phyloP scores from a whole-genome alignment of 1,139 yeast species.

The Suhomyces kunorum region DNA sequence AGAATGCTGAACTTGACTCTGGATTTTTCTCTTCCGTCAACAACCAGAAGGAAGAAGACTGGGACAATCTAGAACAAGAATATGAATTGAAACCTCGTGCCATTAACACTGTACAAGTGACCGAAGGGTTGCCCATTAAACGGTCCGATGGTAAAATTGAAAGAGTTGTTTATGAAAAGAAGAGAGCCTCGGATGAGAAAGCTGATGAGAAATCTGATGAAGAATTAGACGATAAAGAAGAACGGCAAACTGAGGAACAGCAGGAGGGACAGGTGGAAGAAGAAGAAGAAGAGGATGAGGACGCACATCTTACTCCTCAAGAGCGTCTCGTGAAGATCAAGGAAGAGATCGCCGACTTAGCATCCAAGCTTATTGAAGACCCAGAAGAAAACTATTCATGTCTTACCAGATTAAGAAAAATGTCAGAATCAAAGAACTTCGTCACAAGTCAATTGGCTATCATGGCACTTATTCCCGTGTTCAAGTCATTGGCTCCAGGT shows the following conservation, averaged over 20 bases:
- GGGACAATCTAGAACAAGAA: constrained; percentile 70
- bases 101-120: constrained; percentile 40
- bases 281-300: constrained; percentile 43
- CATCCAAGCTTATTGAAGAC: constrained; percentile 77
- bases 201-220: constrained; percentile 19
- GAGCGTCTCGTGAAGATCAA: constrained; percentile 63
- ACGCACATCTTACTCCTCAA: constrained; percentile 54
- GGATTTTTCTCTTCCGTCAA: constrained; percentile 44
- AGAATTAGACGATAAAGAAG: constrained; percentile 10
- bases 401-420: constrained; percentile 68
- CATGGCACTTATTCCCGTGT: constrained; percentile 79
- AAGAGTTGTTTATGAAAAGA: constrained; percentile 51
- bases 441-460: constrained; percentile 74
- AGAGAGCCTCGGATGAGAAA: constrained; percentile 24
- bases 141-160: constrained; percentile 68
- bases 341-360: constrained; percentile 82
- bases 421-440: constrained; percentile 67
- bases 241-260: constrained; percentile 24
- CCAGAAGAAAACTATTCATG: constrained; percentile 82
- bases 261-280: constrained; percentile 22
- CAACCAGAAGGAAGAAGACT: constrained; percentile 22
- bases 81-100: constrained; percentile 64
- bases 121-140: constrained; percentile 83
- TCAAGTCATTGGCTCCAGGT: constrained; percentile 84
- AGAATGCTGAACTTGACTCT: constrained; percentile 46